Evolutionary conservation across 2,329 filamentous ascomycete genomes (phyloP).

Genomic region (Nemania sp.): DNA sequence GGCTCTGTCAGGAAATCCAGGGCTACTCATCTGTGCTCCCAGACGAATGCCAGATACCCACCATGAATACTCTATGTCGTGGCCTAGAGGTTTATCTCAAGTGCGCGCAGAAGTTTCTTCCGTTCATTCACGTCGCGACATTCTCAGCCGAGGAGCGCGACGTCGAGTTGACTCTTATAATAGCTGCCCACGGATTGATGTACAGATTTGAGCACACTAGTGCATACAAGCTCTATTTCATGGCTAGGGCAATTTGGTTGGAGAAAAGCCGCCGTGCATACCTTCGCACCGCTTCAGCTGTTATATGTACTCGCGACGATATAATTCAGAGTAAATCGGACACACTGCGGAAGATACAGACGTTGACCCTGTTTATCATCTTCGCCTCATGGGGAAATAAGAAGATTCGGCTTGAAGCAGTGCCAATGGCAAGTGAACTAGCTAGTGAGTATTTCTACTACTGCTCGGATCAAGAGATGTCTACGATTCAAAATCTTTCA

Average conservation of each 20-base stretch:
- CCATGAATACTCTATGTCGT: slow-evolving; percentile 50
- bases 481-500: too few relatives aligned
- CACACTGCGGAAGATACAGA: slow-evolving; percentile 43
- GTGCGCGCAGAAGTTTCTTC: slow-evolving; percentile 53
- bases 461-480: background rate
- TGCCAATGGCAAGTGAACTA: slow-evolving; percentile 32
- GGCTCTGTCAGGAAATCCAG: slow-evolving; percentile 16
- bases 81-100: slow-evolving; percentile 56
- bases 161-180: slow-evolving; percentile 53
- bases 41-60: slow-evolving; percentile 50
- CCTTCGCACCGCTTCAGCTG: slow-evolving; percentile 42
- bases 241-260: slow-evolving; percentile 56
- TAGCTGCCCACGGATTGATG: slow-evolving; percentile 53
- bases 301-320: slow-evolving; percentile 8
- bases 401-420: slow-evolving; percentile 28
- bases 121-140: slow-evolving; percentile 54
- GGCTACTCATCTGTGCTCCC: slow-evolving; percentile 44
- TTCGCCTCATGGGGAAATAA: slow-evolving; percentile 35
- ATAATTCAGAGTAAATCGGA: background rate
- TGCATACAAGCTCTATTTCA: slow-evolving; percentile 60
- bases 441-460: slow-evolving; percentile 1
- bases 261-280: slow-evolving; percentile 55
- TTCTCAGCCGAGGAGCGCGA: slow-evolving; percentile 48
- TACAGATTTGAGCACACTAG: slow-evolving; percentile 53
- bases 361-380: slow-evolving; percentile 42